A percentile compares a stretch with the other conserved stretches of the same genome.
phyloP scores from a whole-genome alignment of 768 basidiomycete species.

The Boletus rex-veris region DNA sequence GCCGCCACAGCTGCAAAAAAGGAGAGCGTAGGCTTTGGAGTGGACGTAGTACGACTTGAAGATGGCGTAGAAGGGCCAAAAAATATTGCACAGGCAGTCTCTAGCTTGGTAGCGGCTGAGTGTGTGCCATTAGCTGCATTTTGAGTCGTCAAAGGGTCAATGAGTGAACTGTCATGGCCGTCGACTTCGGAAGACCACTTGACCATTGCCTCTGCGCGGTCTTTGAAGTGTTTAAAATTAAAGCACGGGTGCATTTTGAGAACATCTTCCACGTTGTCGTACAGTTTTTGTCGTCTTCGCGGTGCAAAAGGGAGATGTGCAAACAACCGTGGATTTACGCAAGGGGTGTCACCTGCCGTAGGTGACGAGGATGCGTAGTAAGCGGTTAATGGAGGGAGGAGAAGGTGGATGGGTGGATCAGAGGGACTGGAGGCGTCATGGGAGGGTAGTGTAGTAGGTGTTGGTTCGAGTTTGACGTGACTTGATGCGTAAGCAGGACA shows the following conservation, averaged over 20 bases:
- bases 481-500: constrained; percentile 10
- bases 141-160: constrained; percentile 28
- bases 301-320: constrained; percentile 39
- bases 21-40: constrained; percentile 25
- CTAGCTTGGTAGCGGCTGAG: constrained; percentile 18
- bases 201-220: constrained; percentile 44
- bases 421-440: constrained; percentile 10
- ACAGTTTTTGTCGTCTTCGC: constrained; percentile 36
- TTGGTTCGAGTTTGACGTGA: constrained; percentile 37
- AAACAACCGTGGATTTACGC: constrained; percentile 39
- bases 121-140: constrained; percentile 24
- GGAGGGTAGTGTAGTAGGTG: constrained; percentile 24
- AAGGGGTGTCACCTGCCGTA: constrained; percentile 23
- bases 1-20: constrained; percentile 61
- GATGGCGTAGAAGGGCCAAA: constrained; percentile 21
- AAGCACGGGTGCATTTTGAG: constrained; percentile 49
- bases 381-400: constrained; percentile 13
- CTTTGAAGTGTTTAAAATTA: constrained; percentile 45
- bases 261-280: constrained; percentile 38
- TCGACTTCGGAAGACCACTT: constrained; percentile 37
- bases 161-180: constrained; percentile 4
- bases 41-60: constrained; percentile 7
- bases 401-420: constrained; percentile 24
- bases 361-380: constrained; percentile 24
- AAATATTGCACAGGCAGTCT: constrained; percentile 31